Conservation (phyloP, 1,284 basidiomycete species). For the Cryptococcus wingfieldii region DNA sequence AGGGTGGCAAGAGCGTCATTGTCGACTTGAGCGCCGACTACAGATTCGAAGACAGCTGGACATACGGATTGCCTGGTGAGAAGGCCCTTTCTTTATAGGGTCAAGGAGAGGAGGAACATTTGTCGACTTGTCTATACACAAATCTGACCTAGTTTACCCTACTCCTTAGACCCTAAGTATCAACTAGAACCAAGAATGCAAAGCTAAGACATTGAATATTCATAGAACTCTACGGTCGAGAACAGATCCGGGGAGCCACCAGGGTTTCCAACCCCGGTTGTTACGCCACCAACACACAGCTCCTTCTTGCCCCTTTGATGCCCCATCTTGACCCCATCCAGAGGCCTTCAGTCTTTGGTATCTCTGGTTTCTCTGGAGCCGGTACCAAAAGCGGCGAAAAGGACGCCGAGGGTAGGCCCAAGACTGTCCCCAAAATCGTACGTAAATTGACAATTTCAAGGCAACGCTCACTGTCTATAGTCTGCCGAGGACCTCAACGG, state of each 20-base stretch:
- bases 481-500: constrained; percentile 66
- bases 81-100: constrained; percentile 35
- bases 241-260: constrained; percentile 63
- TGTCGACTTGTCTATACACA: background rate
- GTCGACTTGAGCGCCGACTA: constrained; percentile 95
- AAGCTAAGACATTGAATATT: background rate
- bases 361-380: constrained; percentile 92
- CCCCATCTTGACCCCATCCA: constrained; percentile 61
- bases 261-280: constrained; percentile 96
- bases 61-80: constrained; percentile 98
- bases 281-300: constrained; percentile 89
- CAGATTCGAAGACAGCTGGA: constrained; percentile 90
- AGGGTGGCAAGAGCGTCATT: constrained; percentile 62
- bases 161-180: constrained; percentile 14
- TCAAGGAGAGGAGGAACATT: background rate
- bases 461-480: background rate
- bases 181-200: constrained; percentile 23
- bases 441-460: constrained; percentile 4
- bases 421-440: constrained; percentile 76
- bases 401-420: constrained; percentile 63
- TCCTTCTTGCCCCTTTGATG: constrained; percentile 85
- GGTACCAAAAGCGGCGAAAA: constrained; percentile 70
- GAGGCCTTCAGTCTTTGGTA: constrained; percentile 84
- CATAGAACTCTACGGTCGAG: constrained; percentile 82
- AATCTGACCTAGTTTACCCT: constrained; percentile 7